Evolutionary conservation across 768 basidiomycete species (phyloP), one percentile per base, ranked within the genome.

Genomic region (Astraeus odoratus): DNA sequence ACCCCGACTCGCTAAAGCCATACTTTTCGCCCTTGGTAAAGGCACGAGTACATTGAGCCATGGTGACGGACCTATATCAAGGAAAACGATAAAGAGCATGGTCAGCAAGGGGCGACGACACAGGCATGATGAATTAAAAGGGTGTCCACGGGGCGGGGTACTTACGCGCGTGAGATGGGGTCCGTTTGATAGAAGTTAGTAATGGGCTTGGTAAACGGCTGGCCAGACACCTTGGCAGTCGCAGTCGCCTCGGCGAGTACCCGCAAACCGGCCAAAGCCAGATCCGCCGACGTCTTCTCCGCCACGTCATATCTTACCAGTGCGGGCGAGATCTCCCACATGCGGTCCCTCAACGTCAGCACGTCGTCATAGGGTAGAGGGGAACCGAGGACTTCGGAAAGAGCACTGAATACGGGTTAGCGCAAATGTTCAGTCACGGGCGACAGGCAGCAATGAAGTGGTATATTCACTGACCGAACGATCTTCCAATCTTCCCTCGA

Each of bases 401-500:
- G 69, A 0, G 95, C 96, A 33, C 94, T 88, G 49, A 4, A 43
- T 34, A 22, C 19, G 26, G 20, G 33, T 40, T 30, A 33, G 27
- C 40, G 18, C 20, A 22, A 23, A 29, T 34, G 42, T 8, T 51
- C 8, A 45, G 34, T 26, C 24, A 34, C 15, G 44, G 8, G n/a
- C 12, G 40, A 26, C 24, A 10, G 0, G 5, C 1, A 18, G 23
- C 13, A 10, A 12, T 23, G 16, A 31, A 31, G 7, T 26, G 23
- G 16, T 13, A 3, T 12, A 31, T 30, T 18, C 5, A 63, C 77
- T 22, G 49, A 88, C 86, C 90, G 83, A 52, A 97, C 76, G 57
- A 97, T 86, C 73, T 96, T 95, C 93, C 93, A 97, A 57, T 98
- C 96, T 65, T 99, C 96, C 31, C 96, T 72, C 3, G 90, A 80